phyloP scores from a whole-genome alignment of 2,329 filamentous ascomycete species.

The Phyllosticta citriasiana region DNA sequence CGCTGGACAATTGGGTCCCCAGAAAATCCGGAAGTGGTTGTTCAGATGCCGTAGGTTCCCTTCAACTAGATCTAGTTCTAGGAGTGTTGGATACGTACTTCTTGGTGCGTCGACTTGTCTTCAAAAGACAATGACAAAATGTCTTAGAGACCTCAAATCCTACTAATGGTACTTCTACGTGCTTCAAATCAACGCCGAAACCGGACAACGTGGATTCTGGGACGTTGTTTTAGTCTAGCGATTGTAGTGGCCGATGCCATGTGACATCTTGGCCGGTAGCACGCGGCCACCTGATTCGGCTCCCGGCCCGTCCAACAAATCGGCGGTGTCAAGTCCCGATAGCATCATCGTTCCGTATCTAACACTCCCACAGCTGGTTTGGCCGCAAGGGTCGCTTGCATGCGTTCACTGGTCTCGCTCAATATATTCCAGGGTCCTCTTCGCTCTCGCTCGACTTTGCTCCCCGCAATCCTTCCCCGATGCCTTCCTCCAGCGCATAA shows the following conservation, averaged over 20 bases:
- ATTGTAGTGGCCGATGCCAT: background rate
- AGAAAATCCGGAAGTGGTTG: constrained; percentile 45
- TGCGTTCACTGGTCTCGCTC: background rate
- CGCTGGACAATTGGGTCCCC: constrained; percentile 3
- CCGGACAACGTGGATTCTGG: too few species aligned
- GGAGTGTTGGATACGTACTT: too few species aligned
- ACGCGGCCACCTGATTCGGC: background rate
- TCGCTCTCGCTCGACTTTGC: background rate
- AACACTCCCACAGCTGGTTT: background rate
- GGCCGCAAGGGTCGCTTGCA: background rate
- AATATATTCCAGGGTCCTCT: background rate
- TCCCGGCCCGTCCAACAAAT: background rate
- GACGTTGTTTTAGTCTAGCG: background rate
- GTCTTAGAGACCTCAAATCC: too few species aligned
- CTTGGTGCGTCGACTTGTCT: too few species aligned
- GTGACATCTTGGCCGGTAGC: background rate
- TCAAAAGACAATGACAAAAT: too few species aligned
- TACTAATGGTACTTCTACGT: too few species aligned
- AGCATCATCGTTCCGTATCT: background rate
- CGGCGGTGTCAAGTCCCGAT: background rate
- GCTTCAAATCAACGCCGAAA: too few species aligned
- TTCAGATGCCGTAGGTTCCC: constrained; percentile 36
- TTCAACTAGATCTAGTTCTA: background rate
- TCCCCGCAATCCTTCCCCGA: background rate
- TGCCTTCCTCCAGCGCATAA: background rate